phyloP scores from a whole-genome alignment of 2,329 filamentous ascomycete genomes.

The Verticillium zaregamsianum region DNA sequence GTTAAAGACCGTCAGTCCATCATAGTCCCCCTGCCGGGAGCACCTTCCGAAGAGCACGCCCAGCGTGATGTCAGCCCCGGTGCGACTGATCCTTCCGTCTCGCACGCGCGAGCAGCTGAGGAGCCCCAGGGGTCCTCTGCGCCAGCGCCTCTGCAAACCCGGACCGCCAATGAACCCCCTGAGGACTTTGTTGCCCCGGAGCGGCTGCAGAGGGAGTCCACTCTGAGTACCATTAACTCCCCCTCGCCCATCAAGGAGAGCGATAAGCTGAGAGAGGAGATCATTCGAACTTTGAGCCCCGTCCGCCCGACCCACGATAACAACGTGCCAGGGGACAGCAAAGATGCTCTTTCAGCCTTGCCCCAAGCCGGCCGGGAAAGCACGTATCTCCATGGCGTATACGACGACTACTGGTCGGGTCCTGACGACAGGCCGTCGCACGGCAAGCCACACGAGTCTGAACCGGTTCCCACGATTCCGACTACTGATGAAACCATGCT shows the following conservation, averaged over 20 bases:
- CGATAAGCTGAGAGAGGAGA: slow-evolving; percentile 69
- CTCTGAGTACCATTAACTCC: slow-evolving; percentile 44
- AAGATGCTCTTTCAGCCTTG: slow-evolving; percentile 2
- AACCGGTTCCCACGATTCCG: not conserved
- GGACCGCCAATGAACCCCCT: slow-evolving; percentile 9
- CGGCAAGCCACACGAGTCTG: not conserved
- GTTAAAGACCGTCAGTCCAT: not conserved
- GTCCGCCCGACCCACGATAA: slow-evolving; percentile 21
- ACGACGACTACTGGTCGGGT: slow-evolving; percentile 63
- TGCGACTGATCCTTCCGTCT: not conserved
- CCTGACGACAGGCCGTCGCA: slow-evolving; percentile 32
- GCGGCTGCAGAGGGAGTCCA: slow-evolving; percentile 35
- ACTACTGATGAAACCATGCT: not conserved
- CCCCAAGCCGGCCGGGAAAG: slow-evolving; percentile 41
- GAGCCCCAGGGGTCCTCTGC: not conserved
- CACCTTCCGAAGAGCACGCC: not conserved
- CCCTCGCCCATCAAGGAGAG: slow-evolving; percentile 61
- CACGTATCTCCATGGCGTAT: slow-evolving; percentile 60
- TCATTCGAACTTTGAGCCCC: slow-evolving; percentile 64
- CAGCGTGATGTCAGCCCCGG: not conserved
- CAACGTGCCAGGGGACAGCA: not conserved
- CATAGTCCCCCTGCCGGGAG: not conserved
- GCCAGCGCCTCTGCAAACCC: not conserved
- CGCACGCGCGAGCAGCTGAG: not conserved
- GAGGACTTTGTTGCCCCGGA: slow-evolving; percentile 29